Evolutionary conservation across 2,329 filamentous ascomycete genomes (phyloP), one percentile per base, ranked within the genome.

Genomic region (Annulohypoxylon truncatum): DNA sequence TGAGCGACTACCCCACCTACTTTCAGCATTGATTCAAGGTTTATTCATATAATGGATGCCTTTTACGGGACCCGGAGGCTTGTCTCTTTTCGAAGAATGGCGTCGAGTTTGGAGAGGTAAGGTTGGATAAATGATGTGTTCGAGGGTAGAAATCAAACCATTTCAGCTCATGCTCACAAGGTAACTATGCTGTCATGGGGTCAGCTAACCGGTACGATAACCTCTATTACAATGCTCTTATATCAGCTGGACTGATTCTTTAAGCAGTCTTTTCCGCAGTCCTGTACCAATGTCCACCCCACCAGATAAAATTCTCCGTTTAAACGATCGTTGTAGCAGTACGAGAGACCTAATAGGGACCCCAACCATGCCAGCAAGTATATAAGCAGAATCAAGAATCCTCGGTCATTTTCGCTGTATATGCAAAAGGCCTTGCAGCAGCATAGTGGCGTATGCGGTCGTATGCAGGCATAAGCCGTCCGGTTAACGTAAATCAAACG

Each of bases 1-100:
- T 50, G 50, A 40, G 31, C 26, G n/a, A 38, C 4, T 5, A 40
- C 28, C 20, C 38, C 35, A 31, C n/a, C 35, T 35, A 42, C 29
- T 38, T 47, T 60, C 50, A 51, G 55, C 35, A 63, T 33, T 63
- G 13, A n/a, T 47, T 51, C 26, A 13, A 47, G 35, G 26, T 18
- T 26, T 44, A 22, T 38, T 29, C 46, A 28, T 31, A 15, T 31
- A 57, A 22, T 57, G 24, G n/a, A 38, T 52, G 26, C 38, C 24
- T 35, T 20, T 60, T 50, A 33, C 54, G 40, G 46, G 42, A 8
- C n/a, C 57, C 38, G 31, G 56, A 52, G 56, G 31, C 46, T 24
- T 48, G 26, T 33, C 24, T 48, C 10, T 26, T 33, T 44, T 48
- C n/a, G 15, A 47, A 55, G 40, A 59, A 22, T 42, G 24, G 12